Conservation (phyloP, 768 basidiomycete genomes). For the Tylopilus rubrobrunneus region DNA sequence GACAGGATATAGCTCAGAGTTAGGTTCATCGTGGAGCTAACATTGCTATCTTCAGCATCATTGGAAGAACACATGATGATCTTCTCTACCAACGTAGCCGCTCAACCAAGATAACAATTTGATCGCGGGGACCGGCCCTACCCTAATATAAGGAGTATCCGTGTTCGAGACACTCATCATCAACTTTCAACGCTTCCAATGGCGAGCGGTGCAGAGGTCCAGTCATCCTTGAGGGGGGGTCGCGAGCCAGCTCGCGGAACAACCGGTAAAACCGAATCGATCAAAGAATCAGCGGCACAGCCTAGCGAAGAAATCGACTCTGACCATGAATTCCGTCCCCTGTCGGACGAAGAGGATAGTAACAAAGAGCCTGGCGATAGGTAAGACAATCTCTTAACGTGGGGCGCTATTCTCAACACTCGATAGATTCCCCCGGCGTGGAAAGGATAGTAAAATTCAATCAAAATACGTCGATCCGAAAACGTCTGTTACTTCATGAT, state of each 20-base stretch:
- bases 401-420: not conserved
- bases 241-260: not conserved
- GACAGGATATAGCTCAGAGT: too few species aligned
- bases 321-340: not conserved
- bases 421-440: conserved; percentile 9
- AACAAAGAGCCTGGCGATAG: not conserved
- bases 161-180: too few species aligned
- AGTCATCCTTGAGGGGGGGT: not conserved
- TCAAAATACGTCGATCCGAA: too few species aligned
- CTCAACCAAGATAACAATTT: too few species aligned
- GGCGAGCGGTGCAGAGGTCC: too few species aligned
- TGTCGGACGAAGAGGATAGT: not conserved
- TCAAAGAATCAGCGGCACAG: not conserved
- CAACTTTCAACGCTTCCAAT: too few species aligned
- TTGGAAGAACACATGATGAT: too few species aligned
- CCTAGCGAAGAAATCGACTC: not conserved
- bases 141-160: too few species aligned
- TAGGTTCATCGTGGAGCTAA: too few species aligned
- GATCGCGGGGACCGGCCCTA: too few species aligned
- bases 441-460: fast-evolving
- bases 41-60: too few species aligned
- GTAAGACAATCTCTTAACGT: not conserved
- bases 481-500: conserved; percentile 1
- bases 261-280: not conserved
- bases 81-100: too few species aligned